These are phyloP conservation scores for Globisporangium nunn DNA, from an alignment of 352 stramenopile genomes.

Conservation along the genomic window DNA sequence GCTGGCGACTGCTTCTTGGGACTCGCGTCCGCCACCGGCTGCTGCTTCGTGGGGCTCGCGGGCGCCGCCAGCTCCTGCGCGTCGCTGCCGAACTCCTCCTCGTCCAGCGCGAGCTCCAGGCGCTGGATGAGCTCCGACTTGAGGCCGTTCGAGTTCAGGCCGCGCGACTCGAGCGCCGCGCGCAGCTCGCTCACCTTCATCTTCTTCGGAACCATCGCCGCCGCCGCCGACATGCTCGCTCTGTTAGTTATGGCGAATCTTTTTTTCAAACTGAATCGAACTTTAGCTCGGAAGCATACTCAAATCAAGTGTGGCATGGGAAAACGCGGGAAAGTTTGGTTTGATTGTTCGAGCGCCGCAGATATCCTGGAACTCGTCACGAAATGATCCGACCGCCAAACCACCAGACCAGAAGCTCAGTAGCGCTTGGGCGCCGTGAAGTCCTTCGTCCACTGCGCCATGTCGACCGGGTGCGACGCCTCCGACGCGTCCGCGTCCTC, in stretches of 20 bases:
- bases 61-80: conserved; percentile 66
- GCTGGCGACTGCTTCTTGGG: conserved; percentile 20
- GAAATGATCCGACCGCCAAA: too few species aligned
- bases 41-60: conserved; percentile 27
- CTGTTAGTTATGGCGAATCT: background rate
- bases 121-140: conserved; percentile 89
- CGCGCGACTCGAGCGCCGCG: conserved; percentile 71
- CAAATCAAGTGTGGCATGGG: background rate
- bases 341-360: too few species aligned
- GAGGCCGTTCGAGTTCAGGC: conserved; percentile 77
- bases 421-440: conserved; percentile 80
- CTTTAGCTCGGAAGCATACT: background rate
- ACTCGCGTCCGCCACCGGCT: conserved; percentile 6
- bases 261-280: conserved; percentile 1
- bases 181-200: conserved; percentile 89
- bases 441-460: conserved; percentile 95
- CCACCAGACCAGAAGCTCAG: conserved; percentile 14
- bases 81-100: conserved; percentile 81
- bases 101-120: conserved; percentile 80
- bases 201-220: conserved; percentile 83
- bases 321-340: background rate
- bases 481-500: conserved; percentile 93
- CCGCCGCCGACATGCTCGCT: conserved; percentile 19
- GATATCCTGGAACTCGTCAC: too few species aligned
- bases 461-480: conserved; percentile 97